Percentiles rank a stretch among this genome's conserved stretches.
Evolutionary conservation across 2,329 filamentous ascomycete genomes (phyloP).

Genomic region (Clarireedia homoeocarpa): DNA sequence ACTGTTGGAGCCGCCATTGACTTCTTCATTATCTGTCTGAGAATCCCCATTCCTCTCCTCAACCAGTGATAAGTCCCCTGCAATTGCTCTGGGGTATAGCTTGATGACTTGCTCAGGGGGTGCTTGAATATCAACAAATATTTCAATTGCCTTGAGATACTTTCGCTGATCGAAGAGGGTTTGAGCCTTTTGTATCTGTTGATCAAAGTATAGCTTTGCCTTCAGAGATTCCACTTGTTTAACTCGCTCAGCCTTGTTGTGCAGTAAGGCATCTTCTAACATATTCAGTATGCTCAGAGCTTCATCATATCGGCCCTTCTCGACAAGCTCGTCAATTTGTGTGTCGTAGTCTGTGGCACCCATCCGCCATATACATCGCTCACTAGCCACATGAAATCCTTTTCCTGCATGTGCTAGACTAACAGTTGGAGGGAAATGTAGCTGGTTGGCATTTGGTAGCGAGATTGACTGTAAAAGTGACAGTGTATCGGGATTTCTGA

Average conservation of each 20-base stretch:
- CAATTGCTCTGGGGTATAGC: conserved; percentile 75
- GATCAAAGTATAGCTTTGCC: conserved; percentile 73
- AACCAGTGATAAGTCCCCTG: conserved; percentile 67
- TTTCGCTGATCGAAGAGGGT: conserved; percentile 72
- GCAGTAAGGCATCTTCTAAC: conserved; percentile 85
- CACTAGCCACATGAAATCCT: conserved; percentile 88
- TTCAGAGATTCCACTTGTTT: conserved; percentile 88
- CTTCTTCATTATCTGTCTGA: conserved; percentile 33
- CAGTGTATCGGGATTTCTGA: conserved; percentile 86
- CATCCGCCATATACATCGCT: conserved; percentile 94
- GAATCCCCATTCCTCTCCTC: conserved; percentile 39
- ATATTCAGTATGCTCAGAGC: conserved; percentile 82
- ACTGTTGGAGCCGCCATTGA: conserved; percentile 35
- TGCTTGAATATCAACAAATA: conserved; percentile 79
- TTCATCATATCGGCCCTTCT: conserved; percentile 72
- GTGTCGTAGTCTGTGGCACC: conserved; percentile 83
- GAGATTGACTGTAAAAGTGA: conserved; percentile 81
- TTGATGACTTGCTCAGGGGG: conserved; percentile 82
- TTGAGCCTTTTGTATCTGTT: conserved; percentile 70
- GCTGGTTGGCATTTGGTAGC: conserved; percentile 70
- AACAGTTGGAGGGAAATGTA: conserved; percentile 88
- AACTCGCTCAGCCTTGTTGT: conserved; percentile 72
- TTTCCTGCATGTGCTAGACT: conserved; percentile 95
- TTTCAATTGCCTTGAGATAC: conserved; percentile 77
- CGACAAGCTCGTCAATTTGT: conserved; percentile 76